phyloP scores from a whole-genome alignment of 2,329 filamentous ascomycete species.

The Penicillium sp. region DNA sequence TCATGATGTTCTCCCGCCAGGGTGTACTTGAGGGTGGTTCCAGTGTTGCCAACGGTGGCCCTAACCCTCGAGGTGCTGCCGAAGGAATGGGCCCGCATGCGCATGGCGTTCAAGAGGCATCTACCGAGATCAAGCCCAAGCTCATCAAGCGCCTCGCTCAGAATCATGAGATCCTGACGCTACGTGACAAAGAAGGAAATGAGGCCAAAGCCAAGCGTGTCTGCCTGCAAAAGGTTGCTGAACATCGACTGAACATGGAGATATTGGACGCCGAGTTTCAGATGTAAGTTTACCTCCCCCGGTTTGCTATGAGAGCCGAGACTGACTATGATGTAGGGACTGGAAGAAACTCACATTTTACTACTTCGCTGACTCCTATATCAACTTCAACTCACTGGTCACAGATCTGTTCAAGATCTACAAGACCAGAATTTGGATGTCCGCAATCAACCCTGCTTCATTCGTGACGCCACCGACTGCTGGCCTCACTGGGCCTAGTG shows the following conservation, averaged over 20 bases:
- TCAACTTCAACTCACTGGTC: slow-evolving; percentile 98
- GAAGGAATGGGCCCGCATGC: slow-evolving; percentile 77
- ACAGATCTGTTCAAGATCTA: slow-evolving; percentile 99
- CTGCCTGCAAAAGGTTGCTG: slow-evolving; percentile 93
- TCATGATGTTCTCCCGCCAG: slow-evolving; percentile 96
- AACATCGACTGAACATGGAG: slow-evolving; percentile 95
- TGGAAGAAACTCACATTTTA: slow-evolving; percentile 99
- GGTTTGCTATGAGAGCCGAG: neutral
- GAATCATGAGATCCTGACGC: slow-evolving; percentile 80
- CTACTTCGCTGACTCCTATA: slow-evolving; percentile 96
- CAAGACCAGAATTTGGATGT: slow-evolving; percentile 99
- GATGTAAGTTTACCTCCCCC: slow-evolving; percentile 66
- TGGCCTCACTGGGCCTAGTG: slow-evolving; percentile 68
- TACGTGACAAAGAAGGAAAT: slow-evolving; percentile 94
- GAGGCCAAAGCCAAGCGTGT: slow-evolving; percentile 97
- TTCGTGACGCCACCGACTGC: slow-evolving; percentile 74
- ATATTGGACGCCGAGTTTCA: slow-evolving; percentile 98
- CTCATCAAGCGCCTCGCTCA: slow-evolving; percentile 95
- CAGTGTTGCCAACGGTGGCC: slow-evolving; percentile 52
- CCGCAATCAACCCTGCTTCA: slow-evolving; percentile 94
- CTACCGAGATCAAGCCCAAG: slow-evolving; percentile 85
- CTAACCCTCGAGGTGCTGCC: slow-evolving; percentile 68
- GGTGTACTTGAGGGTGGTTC: slow-evolving; percentile 50
- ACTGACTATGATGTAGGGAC: slow-evolving; percentile 63
- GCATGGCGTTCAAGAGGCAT: slow-evolving; percentile 70